Percentiles rank a stretch among this genome's conserved stretches.
Conservation (phyloP, 257 asterid species). For the Lithospermum erythrorhizon region DNA sequence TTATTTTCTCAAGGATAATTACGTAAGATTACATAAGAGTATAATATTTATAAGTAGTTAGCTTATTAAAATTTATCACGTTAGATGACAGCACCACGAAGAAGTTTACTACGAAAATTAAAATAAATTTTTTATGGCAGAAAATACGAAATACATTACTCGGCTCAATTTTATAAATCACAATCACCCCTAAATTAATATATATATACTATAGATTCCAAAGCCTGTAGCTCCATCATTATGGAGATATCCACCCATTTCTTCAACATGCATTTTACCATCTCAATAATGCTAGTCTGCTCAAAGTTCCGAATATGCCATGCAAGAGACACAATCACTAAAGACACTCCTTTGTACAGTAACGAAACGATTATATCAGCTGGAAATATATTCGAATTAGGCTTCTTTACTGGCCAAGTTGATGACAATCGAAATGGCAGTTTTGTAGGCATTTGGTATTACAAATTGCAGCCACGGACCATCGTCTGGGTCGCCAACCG, state of each 20-base stretch:
- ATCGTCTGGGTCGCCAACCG: slow-evolving; percentile 45
- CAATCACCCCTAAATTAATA: no score
- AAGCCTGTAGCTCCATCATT: background rate
- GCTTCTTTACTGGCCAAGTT: slow-evolving; percentile 20
- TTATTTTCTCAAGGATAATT: no score
- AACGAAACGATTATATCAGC: slow-evolving; percentile 26
- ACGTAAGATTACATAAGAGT: no score
- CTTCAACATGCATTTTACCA: background rate
- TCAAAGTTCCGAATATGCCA: slow-evolving; percentile 3
- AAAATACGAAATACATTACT: no score
- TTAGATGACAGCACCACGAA: no score
- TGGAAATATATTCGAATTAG: slow-evolving; percentile 28
- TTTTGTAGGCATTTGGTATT: slow-evolving; percentile 43
- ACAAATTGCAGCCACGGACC: slow-evolving; percentile 5
- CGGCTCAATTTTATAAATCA: no score
- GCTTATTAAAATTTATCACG: no score
- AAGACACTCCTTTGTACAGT: background rate
- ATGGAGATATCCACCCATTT: background rate
- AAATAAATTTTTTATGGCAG: no score
- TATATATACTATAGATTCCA: no score
- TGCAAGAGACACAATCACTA: slow-evolving; percentile 25
- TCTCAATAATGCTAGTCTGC: background rate
- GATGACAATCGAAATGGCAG: background rate
- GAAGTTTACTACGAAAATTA: no score
- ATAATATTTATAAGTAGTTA: no score